These are phyloP conservation scores for Zygosaccharomyces kombuchaensis DNA, from an alignment of 805 yeast genomes.

Conservation along the genomic window DNA sequence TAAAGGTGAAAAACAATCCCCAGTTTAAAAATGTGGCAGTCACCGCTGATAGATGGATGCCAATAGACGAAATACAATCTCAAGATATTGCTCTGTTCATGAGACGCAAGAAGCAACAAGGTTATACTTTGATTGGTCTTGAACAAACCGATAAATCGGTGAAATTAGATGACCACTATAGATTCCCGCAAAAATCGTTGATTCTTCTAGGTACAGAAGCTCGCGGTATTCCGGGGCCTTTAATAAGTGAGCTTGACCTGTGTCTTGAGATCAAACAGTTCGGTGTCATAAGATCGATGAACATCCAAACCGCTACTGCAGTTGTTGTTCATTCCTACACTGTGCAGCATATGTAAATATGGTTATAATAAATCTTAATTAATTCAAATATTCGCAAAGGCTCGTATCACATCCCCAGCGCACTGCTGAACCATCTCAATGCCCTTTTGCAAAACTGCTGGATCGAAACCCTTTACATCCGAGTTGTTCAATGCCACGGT, in stretches of 20 bases:
- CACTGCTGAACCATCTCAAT: slow-evolving; percentile 54
- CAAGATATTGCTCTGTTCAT: slow-evolving; percentile 53
- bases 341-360: slow-evolving; percentile 31
- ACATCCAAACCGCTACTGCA: slow-evolving; percentile 95
- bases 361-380: background rate
- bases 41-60: slow-evolving; percentile 95
- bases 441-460: slow-evolving; percentile 46
- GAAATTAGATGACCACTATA: slow-evolving; percentile 54
- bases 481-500: slow-evolving; percentile 55
- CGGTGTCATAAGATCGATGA: slow-evolving; percentile 93
- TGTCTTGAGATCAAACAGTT: slow-evolving; percentile 90
- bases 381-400: slow-evolving; percentile 42
- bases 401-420: slow-evolving; percentile 58
- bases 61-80: slow-evolving; percentile 69
- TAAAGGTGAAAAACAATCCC: slow-evolving; percentile 53
- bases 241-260: slow-evolving; percentile 74
- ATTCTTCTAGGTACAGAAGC: slow-evolving; percentile 80
- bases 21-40: slow-evolving; percentile 88
- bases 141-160: slow-evolving; percentile 93
- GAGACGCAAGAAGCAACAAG: slow-evolving; percentile 60
- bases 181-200: slow-evolving; percentile 76
- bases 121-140: slow-evolving; percentile 82
- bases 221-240: slow-evolving; percentile 86
- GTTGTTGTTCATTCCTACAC: slow-evolving; percentile 90
- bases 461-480: slow-evolving; percentile 52